Conservation (phyloP, 2,329 filamentous ascomycete species). For the Hypoxylon sp. region DNA sequence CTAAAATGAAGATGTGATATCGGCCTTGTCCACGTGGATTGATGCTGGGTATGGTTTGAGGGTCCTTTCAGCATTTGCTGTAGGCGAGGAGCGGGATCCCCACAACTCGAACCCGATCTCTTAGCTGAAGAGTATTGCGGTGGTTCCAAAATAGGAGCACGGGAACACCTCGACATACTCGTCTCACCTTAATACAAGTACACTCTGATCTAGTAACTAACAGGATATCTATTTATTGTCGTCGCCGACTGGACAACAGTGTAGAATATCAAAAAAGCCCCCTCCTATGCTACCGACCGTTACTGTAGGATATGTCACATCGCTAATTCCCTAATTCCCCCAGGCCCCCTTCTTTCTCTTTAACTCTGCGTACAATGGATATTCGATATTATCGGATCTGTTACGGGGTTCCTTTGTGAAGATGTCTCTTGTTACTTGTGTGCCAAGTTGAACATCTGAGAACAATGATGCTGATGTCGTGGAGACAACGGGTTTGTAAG, state of each 20-base stretch:
- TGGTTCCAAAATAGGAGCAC: background rate
- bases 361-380: background rate
- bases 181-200: background rate
- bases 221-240: background rate
- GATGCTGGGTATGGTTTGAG: background rate
- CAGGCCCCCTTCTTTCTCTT: background rate
- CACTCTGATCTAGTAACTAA: background rate
- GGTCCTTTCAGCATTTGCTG: background rate
- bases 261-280: background rate
- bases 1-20: background rate
- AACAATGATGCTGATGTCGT: slow-evolving; percentile 3
- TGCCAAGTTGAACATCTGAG: slow-evolving; percentile 20
- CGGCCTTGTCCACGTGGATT: background rate
- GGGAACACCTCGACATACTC: background rate
- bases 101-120: background rate
- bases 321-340: background rate
- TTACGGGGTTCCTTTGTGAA: slow-evolving; percentile 14
- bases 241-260: background rate
- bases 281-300: background rate
- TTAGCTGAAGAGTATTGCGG: background rate
- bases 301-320: background rate
- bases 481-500: slow-evolving; percentile 23
- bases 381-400: slow-evolving; percentile 18
- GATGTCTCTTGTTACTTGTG: slow-evolving; percentile 10
- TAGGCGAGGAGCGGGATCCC: too few species aligned